phyloP scores from a whole-genome alignment of 1,284 basidiomycete genomes.

The Stygiomarasmius scandens region DNA sequence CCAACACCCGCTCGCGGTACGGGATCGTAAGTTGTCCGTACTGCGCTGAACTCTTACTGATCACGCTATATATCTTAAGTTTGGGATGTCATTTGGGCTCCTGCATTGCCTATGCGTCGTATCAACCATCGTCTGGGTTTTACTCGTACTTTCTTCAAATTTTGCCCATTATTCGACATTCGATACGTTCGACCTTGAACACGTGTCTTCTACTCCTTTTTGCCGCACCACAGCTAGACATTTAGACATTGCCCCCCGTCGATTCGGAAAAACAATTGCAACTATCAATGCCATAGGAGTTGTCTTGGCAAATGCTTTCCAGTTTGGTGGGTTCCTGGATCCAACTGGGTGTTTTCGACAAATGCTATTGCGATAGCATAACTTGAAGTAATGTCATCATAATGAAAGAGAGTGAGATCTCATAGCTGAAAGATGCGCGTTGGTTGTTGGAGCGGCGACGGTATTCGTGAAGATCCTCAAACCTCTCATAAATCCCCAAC shows the following conservation, averaged over 20 bases:
- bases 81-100: constrained; percentile 43
- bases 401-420: constrained; percentile 11
- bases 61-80: constrained; percentile 17
- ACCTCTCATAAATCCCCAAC: constrained; percentile 22
- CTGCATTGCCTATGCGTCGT: constrained; percentile 39
- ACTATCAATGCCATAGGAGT: constrained; percentile 34
- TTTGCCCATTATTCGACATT: constrained; percentile 33
- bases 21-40: too few relatives aligned
- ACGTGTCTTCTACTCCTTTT: not conserved
- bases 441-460: constrained; percentile 19
- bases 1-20: constrained; percentile 40
- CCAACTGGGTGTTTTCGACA: too few relatives aligned
- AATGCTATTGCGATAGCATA: constrained; percentile 41
- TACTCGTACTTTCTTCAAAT: constrained; percentile 38
- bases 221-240: constrained; percentile 2
- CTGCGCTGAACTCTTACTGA: too few relatives aligned
- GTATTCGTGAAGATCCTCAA: constrained; percentile 21
- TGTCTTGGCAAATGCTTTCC: constrained; percentile 33
- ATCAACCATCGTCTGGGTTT: constrained; percentile 39
- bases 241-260: constrained; percentile 30
- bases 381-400: constrained; percentile 30
- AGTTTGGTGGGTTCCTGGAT: constrained; percentile 37
- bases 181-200: not conserved
- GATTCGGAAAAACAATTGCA: constrained; percentile 34
- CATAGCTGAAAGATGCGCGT: constrained; percentile 17